Percentiles rank a stretch among this genome's conserved stretches.
phyloP scores from a whole-genome alignment of 2,329 filamentous ascomycete species.

The Diaporthe sp. region DNA sequence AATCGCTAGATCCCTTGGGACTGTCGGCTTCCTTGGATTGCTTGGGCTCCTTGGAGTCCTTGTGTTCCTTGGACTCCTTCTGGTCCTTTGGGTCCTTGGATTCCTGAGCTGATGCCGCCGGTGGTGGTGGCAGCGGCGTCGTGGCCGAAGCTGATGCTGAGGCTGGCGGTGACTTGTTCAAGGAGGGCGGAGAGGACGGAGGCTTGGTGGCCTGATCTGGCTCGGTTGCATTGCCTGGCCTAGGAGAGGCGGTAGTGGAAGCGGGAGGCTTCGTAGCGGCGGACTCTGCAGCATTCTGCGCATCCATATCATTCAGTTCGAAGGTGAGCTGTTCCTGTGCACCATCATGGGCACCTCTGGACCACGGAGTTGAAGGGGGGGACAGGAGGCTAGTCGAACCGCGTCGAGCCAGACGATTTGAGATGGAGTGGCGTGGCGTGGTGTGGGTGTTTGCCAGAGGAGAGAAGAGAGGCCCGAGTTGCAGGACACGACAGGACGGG shows the following conservation, averaged over 20 bases:
- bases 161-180: slow-evolving; percentile 44
- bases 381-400: slow-evolving; percentile 39
- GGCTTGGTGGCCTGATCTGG: slow-evolving; percentile 49
- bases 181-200: slow-evolving; percentile 39
- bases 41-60: slow-evolving; percentile 7
- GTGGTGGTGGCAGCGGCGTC: slow-evolving; percentile 4
- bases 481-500: background rate
- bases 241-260: slow-evolving; percentile 30
- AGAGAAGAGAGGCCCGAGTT: slow-evolving; percentile 5
- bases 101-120: background rate
- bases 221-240: slow-evolving; percentile 43
- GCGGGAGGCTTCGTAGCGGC: slow-evolving; percentile 70
- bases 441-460: slow-evolving; percentile 7
- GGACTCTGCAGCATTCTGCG: slow-evolving; percentile 75
- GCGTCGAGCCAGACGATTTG: slow-evolving; percentile 25
- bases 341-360: slow-evolving; percentile 68
- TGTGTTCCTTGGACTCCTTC: slow-evolving; percentile 30
- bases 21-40: slow-evolving; percentile 29
- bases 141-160: slow-evolving; percentile 34
- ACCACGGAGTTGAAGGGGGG: slow-evolving; percentile 46
- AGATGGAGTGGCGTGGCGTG: slow-evolving; percentile 2
- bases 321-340: slow-evolving; percentile 62
- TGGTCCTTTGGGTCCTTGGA: background rate
- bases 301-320: slow-evolving; percentile 76
- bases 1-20: slow-evolving; percentile 45